phyloP scores from a whole-genome alignment of 163 green algal genomes.

The Chlorella variabilis region DNA sequence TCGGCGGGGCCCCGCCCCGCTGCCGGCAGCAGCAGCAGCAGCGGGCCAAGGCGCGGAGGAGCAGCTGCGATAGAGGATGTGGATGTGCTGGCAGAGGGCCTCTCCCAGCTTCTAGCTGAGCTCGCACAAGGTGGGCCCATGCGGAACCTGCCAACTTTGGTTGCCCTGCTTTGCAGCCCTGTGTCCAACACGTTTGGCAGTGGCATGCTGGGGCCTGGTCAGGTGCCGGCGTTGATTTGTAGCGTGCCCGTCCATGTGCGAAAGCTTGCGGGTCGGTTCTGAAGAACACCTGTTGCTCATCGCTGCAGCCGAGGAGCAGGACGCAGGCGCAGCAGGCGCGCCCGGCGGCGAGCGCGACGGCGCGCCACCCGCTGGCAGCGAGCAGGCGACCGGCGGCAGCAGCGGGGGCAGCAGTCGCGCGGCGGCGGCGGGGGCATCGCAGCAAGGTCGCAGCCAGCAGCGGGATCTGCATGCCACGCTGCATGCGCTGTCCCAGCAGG shows the following conservation, averaged over 20 bases:
- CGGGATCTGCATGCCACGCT: slow-evolving; percentile 44
- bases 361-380: too few species aligned
- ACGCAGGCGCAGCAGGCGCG: background rate
- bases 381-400: background rate
- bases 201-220: too few species aligned
- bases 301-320: background rate
- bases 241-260: too few species aligned
- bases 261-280: too few species aligned
- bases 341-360: background rate
- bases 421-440: background rate
- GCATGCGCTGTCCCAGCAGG: slow-evolving; percentile 51
- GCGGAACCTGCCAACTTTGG: background rate
- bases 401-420: background rate
- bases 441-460: background rate
- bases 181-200: too few species aligned
- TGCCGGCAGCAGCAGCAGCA: background rate
- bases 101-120: slow-evolving; percentile 43
- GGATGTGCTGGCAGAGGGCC: slow-evolving; percentile 22
- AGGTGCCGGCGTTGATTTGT: too few species aligned
- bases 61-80: background rate
- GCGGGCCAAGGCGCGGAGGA: too few species aligned
- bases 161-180: too few species aligned
- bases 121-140: slow-evolving; percentile 29
- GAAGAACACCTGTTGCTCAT: too few species aligned
- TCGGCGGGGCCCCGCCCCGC: background rate